These are phyloP conservation scores for Chloris gayana DNA, from an alignment of 176 grass and related monocot genomes.

Conservation along the genomic window DNA sequence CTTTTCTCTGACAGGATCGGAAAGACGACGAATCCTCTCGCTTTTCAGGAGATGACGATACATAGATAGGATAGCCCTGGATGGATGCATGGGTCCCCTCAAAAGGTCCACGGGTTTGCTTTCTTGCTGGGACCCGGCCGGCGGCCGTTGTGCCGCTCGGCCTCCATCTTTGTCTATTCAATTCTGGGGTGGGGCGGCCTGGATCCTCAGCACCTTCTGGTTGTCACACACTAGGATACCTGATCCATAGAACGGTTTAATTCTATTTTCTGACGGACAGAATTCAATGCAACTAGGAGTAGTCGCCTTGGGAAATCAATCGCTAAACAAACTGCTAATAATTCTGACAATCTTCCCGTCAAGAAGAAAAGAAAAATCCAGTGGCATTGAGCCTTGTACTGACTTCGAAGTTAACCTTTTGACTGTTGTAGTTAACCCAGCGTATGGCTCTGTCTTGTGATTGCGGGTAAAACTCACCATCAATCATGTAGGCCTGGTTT, in stretches of 20 bases:
- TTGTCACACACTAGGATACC: constrained; percentile 42
- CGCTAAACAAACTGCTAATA: neutral
- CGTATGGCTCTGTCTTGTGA: too few species aligned
- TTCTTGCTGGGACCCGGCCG: neutral
- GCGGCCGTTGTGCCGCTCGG: neutral
- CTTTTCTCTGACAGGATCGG: neutral
- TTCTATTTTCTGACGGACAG: neutral
- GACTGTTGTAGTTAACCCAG: neutral
- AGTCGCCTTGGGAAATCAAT: neutral
- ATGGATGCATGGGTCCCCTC: constrained; percentile 14
- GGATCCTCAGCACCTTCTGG: constrained; percentile 27
- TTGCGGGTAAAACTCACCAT: constrained; percentile 23
- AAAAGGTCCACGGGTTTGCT: constrained; percentile 17
- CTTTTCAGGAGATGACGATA: neutral
- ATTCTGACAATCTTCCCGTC: neutral
- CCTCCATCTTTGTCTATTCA: constrained; percentile 23
- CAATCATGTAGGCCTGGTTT: constrained; percentile 29
- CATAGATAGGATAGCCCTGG: neutral
- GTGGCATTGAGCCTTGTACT: neutral
- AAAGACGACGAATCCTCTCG: neutral
- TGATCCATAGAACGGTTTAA: neutral
- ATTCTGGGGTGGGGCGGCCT: neutral
- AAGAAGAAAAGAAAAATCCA: neutral
- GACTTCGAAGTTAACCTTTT: constrained; percentile 11
- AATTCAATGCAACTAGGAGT: neutral